Conservation (phyloP, 768 basidiomycete species). For the Lepiota brunneoincarnata region DNA sequence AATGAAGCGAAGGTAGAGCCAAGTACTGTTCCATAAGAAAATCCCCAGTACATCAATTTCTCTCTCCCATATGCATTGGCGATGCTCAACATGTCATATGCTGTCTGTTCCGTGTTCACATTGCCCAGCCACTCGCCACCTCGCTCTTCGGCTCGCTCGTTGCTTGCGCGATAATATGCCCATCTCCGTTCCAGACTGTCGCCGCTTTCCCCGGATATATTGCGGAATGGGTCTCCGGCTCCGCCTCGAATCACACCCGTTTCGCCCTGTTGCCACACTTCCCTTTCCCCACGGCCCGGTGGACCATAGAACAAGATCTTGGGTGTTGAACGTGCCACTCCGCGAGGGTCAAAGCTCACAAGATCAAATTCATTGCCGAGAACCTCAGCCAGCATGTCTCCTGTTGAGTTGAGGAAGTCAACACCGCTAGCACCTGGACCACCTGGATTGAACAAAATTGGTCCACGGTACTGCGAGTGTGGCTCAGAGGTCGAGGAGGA, state of each 20-base stretch:
- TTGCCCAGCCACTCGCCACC: slow-evolving; percentile 25
- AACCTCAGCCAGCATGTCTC: slow-evolving; percentile 23
- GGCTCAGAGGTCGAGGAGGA: neutral
- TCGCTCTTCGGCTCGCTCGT: too few species aligned
- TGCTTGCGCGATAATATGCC: too few species aligned
- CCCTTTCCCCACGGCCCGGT: too few species aligned
- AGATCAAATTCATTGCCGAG: slow-evolving; percentile 44
- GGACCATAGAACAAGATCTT: slow-evolving; percentile 30
- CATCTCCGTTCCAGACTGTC: too few species aligned
- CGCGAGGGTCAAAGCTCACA: slow-evolving; percentile 47
- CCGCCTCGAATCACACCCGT: too few species aligned
- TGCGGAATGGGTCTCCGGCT: too few species aligned
- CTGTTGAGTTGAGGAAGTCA: slow-evolving; percentile 20
- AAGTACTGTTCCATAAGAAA: slow-evolving; percentile 24
- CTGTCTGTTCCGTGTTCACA: slow-evolving; percentile 35
- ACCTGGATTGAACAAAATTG: slow-evolving; percentile 44
- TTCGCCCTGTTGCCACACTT: too few species aligned
- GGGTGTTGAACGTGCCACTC: slow-evolving; percentile 33
- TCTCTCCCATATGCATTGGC: slow-evolving; percentile 26
- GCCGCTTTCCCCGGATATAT: too few species aligned
- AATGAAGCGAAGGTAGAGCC: slow-evolving; percentile 22
- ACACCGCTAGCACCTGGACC: slow-evolving; percentile 47
- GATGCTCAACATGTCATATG: slow-evolving; percentile 35
- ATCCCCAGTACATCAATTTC: slow-evolving; percentile 34
- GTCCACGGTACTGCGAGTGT: slow-evolving; percentile 36